phyloP scores from a whole-genome alignment of 768 basidiomycete species.

The Hydnomerulius pinastri region DNA sequence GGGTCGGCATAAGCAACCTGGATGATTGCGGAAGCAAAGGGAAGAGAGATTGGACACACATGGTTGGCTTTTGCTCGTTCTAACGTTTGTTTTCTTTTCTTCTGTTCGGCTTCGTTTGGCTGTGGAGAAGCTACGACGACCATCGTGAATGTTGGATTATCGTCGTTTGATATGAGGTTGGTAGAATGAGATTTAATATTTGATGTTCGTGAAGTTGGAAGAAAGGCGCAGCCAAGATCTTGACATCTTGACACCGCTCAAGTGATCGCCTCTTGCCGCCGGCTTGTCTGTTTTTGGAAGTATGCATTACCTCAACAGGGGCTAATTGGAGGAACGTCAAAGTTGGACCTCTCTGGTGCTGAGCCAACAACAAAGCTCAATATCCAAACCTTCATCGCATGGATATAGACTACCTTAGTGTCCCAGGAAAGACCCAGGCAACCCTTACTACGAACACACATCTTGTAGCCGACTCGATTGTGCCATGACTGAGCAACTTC shows the following conservation, averaged over 20 bases:
- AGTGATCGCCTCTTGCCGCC: background rate
- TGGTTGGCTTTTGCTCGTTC: conserved; percentile 60
- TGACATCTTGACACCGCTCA: background rate
- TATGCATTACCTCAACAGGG: too few relatives aligned
- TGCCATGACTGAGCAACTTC: conserved; percentile 14
- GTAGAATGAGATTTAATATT: too few relatives aligned
- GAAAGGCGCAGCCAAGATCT: background rate
- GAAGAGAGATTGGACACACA: conserved; percentile 38
- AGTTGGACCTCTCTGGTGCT: conserved; percentile 19
- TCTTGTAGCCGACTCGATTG: background rate
- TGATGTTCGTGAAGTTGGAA: background rate
- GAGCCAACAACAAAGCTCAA: conserved; percentile 6
- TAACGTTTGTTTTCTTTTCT: conserved; percentile 50
- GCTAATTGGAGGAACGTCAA: too few relatives aligned
- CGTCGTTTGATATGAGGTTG: background rate
- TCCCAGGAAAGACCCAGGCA: conserved; percentile 11
- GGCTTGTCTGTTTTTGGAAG: background rate
- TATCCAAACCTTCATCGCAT: conserved; percentile 18
- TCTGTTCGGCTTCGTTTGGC: conserved; percentile 30
- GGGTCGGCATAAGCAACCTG: background rate
- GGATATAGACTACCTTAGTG: conserved; percentile 21
- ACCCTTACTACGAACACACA: background rate
- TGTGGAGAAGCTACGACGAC: conserved; percentile 23
- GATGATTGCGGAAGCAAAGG: background rate
- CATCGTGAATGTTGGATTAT: conserved; percentile 21